Base-by-base conservation (phyloP, 108 stramenopile genomes). In the Nitzschia palea region DNA sequence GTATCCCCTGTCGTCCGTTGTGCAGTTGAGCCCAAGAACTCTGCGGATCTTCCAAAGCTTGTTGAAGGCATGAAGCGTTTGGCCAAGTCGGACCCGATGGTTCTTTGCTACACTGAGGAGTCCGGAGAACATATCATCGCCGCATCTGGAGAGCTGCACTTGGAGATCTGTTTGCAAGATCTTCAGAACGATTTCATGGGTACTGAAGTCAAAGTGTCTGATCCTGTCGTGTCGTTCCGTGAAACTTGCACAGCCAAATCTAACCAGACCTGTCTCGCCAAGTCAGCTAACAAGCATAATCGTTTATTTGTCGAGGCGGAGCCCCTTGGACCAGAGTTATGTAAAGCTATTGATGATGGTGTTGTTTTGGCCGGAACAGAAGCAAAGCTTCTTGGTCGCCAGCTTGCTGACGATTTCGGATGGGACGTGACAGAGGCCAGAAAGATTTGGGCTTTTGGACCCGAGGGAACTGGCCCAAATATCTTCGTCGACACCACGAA, bases 231-330 rank as follows among this genome's bases (percentile, higher is more conserved):
- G 22, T 98, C 99, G 35, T 99, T 96, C 98, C 96, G 99, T 73
- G 99, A 99, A 82, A 99, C 99, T 31, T 91, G 96, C 72, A 82
- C 87, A 40, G 95, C 81, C 22, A 93, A 97, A 80, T 98, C 97
- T 31, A 69, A 76, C 71, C 79, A 88, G 66, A 91, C 86, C 51
- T 96, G 95, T 80, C 86, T 99, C 54, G 96, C 97, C 82, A 99
- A 99, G 96, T 98, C 97, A 45, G 95, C 98, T 70, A 99, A 99
- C 97, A 99, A 99, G 91, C 99, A 99, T 95, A 99, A 99, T 78
- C 96, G 99, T 87, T 97, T 99, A 47, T 98, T 97, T 81, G 79
- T 95, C 35, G 89, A 91, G 70, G 97, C 92, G 43, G 84, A 83
- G 58, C 73, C 94, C 28, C 77, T 99, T 40, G 77, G 80, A 43